Evolutionary conservation across 768 basidiomycete species (phyloP).

Genomic region (Trametes cubensis): DNA sequence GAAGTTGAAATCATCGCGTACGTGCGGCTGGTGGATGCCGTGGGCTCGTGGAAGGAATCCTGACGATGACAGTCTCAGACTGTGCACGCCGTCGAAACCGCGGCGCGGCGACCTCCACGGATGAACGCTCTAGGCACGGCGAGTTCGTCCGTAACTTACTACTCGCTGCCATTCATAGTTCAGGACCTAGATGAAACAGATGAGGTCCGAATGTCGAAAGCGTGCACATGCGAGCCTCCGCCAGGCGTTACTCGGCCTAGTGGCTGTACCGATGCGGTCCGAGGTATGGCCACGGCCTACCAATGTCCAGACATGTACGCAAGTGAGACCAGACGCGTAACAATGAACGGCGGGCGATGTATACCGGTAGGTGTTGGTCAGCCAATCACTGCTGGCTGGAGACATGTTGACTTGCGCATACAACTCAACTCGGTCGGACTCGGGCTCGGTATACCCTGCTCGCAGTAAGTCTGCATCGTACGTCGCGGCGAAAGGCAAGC

Average conservation of each 20-base stretch:
- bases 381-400: no score
- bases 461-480: no score
- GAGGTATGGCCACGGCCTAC: constrained; percentile 3
- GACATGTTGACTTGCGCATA: no score
- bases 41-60: background rate
- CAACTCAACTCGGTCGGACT: no score
- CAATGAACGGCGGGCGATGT: background rate
- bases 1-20: no score
- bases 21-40: background rate
- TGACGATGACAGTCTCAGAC: no score
- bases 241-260: background rate
- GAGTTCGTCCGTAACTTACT: no score
- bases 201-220: background rate
- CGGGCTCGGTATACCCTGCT: no score
- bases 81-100: no score
- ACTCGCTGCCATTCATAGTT: background rate
- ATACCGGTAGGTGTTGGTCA: background rate
- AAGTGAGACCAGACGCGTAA: constrained; percentile 8
- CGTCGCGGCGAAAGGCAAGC: no score
- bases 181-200: background rate
- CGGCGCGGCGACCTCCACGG: no score
- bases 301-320: background rate
- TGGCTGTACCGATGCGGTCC: background rate
- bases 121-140: no score
- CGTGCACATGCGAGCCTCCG: background rate